Evolutionary conservation across 1,139 yeast species (phyloP), one percentile per base, ranked within the genome.

Genomic region (Yamadazyma conglobata): DNA sequence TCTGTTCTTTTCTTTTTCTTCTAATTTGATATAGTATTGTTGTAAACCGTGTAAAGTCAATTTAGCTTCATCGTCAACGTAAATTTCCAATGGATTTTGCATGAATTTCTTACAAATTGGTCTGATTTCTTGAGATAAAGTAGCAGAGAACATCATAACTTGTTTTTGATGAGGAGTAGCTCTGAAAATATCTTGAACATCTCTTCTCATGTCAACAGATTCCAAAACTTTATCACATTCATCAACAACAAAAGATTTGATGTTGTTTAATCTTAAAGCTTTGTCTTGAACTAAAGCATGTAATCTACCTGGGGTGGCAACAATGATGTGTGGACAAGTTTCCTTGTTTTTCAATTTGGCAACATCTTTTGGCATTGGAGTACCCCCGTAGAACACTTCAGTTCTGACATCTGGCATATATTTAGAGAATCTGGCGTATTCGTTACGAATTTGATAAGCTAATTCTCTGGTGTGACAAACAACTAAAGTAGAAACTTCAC

Each of bases 71-170:
- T 91, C 96, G 60, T 91, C 98, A 45, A 91, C 97, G 57, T 85
- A 91, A 50, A 91, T 88, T 68, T 91, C 98, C 61, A 91, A 74
- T 46, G 98, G 98, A 54, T 86, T 88, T 68, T 91, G 96, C 91
- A 91, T 86, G 68, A 91, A 91, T 70, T 91, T 88, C 70, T 89
- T 89, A 73, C 97, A 91, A 41, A 91, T 80, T 39, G 96, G 96
- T 64, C 96, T 86, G 54, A 91, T 88, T 55, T 91, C 98, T 58
- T 78, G 86, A 28, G 95, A 80, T 51, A 91, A 74, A 36, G 98
- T 91, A 46, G 98, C 98, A 37, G 96, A 85, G 64, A 91, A 91
- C 96, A 91, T 91, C 97, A 91, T 89, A 38, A 91, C 98, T 72
- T 91, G 98, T 69, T 91, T 91, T 61, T 91, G 96, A 65, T 86